Percentiles rank a stretch among this genome's conserved stretches.
phyloP scores from a whole-genome alignment of 1,284 basidiomycete species.

The Cystobasidium slooffiae region DNA sequence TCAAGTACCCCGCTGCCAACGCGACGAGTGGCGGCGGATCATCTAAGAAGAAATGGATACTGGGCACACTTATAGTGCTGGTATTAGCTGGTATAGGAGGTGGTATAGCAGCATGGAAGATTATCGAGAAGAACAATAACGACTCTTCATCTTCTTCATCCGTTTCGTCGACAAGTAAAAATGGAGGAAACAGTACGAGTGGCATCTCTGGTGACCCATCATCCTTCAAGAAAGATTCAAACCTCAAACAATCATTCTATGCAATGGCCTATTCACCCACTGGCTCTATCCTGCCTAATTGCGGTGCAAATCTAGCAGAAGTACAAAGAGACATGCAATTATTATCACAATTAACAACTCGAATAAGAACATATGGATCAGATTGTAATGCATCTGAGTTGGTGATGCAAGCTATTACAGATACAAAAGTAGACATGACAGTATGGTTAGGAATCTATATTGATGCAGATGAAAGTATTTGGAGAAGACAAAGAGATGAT shows the following conservation, averaged over 20 bases:
- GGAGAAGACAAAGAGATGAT: conserved; percentile 70
- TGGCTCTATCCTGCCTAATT: conserved; percentile 48
- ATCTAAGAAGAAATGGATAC: conserved; percentile 34
- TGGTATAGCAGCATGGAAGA: conserved; percentile 39
- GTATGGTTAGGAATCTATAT: conserved; percentile 84
- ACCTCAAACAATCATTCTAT: conserved; percentile 69
- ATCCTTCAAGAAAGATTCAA: conserved; percentile 67
- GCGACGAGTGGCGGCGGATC: conserved; percentile 34
- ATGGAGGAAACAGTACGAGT: conserved; percentile 47
- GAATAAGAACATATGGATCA: conserved; percentile 53
- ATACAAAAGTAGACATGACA: conserved; percentile 83
- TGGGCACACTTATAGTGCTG: conserved; percentile 19
- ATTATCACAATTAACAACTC: conserved; percentile 51
- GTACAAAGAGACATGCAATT: conserved; percentile 58
- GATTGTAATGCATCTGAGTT: conserved; percentile 64
- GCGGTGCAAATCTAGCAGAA: conserved; percentile 55
- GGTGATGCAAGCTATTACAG: conserved; percentile 76
- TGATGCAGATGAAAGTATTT: conserved; percentile 62
- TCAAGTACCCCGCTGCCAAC: too few species aligned
- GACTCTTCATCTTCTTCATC: conserved; percentile 8
- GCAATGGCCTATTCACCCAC: conserved; percentile 70
- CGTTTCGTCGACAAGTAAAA: background rate
- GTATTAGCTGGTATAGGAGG: conserved; percentile 39
- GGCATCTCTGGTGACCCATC: conserved; percentile 66
- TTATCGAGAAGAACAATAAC: conserved; percentile 22